phyloP scores from a whole-genome alignment of 176 grass and related monocot genomes.

The Eremochloa ophiuroides region DNA sequence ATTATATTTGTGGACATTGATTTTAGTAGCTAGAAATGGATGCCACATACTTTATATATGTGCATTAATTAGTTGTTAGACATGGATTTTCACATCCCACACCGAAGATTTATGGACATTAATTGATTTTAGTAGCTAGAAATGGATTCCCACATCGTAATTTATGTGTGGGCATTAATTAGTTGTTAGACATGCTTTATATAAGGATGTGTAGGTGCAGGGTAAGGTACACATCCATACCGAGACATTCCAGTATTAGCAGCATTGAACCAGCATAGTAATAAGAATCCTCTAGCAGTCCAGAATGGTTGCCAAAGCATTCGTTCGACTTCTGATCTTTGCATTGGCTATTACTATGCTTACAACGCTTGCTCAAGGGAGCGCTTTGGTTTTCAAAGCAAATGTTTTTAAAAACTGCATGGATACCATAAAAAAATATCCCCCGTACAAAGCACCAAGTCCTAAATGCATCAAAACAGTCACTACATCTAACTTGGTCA shows the following conservation, averaged over 20 bases:
- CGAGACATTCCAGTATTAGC: neutral
- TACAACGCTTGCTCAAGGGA: neutral
- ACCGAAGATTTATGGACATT: neutral
- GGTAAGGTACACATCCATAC: neutral
- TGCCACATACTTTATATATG: too few relatives aligned
- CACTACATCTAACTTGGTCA: neutral
- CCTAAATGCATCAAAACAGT: accelerated
- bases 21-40: neutral
- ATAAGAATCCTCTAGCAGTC: neutral
- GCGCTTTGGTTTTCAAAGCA: neutral
- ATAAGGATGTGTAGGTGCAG: neutral
- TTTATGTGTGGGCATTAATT: too few relatives aligned
- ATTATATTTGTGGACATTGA: neutral
- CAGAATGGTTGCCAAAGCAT: neutral
- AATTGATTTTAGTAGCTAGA: neutral
- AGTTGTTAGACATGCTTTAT: too few relatives aligned
- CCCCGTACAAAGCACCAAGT: neutral
- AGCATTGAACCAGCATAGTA: neutral
- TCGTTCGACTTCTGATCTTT: neutral
- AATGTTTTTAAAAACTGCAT: neutral
- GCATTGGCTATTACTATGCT: neutral
- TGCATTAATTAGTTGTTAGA: too few relatives aligned
- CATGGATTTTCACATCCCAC: neutral
- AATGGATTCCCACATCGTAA: too few relatives aligned
- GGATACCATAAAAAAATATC: neutral